Conservation (phyloP, 441 rosid genomes). For the Erysimum cheiri region DNA sequence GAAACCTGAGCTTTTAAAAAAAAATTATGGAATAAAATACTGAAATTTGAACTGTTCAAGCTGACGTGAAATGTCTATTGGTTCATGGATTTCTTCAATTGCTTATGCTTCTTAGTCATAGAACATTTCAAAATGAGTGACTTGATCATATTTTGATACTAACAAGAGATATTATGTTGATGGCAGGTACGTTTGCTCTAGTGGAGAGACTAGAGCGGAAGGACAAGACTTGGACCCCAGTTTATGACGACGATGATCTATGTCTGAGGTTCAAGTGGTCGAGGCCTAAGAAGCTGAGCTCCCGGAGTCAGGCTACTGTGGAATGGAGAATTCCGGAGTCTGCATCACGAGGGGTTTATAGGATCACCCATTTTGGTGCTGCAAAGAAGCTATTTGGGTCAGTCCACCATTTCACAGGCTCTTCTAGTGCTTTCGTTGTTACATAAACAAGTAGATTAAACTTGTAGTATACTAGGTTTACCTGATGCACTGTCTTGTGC, state of each 20-base stretch:
- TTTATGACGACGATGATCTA: constrained; percentile 91
- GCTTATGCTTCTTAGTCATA: constrained; percentile 16
- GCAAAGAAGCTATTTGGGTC: constrained; percentile 74
- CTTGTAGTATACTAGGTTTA: constrained; percentile 1
- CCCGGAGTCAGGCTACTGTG: constrained; percentile 75
- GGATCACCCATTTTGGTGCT: constrained; percentile 94
- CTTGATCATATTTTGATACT: constrained; percentile 15
- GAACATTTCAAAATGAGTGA: background rate
- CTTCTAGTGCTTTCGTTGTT: constrained; percentile 91
- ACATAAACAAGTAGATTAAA: constrained; percentile 45
- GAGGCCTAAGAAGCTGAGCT: constrained; percentile 75
- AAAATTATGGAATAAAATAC: background rate
- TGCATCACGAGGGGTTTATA: constrained; percentile 77
- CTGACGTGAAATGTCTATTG: constrained; percentile 17
- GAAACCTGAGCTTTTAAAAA: background rate
- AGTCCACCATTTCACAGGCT: constrained; percentile 80
- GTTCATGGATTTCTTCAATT: background rate
- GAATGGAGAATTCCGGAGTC: constrained; percentile 86
- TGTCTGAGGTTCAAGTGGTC: constrained; percentile 93
- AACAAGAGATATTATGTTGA: constrained; percentile 28
- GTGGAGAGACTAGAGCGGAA: constrained; percentile 72
- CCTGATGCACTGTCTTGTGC: background rate
- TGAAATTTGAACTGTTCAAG: background rate
- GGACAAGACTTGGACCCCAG: constrained; percentile 78
- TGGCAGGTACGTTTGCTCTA: constrained; percentile 64